Base-by-base conservation (phyloP, 306 rosid genomes). In the Sindora glabra region DNA sequence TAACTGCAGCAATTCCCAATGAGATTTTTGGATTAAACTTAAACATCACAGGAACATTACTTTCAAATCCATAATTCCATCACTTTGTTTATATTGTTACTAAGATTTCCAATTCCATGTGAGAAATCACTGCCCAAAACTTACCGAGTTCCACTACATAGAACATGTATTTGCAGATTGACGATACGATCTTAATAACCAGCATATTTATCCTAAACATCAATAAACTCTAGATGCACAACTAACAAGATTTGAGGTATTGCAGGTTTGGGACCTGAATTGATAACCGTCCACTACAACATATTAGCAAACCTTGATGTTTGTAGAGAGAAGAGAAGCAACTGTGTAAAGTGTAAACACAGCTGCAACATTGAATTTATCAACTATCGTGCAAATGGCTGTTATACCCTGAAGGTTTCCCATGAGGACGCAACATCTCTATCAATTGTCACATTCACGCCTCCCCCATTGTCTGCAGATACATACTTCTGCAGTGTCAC, bases 381-480 rank as follows among this genome's bases (percentile, higher is more conserved):
- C 50, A 55, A 26, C 36, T 21, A 27, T 53, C n/a, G n/a, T n/a
- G n/a, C n/a, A n/a, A n/a, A 34, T 56, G 16, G 40, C 44, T 48
- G 73, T 47, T 81, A 67, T 50, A 91, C 96, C 85, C 70, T 75
- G 77, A 91, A 86, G 73, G 88, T 88, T 79, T 88, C 95, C 96
- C 96, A 91, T 15, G 85, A 83, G 76, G 98, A 91, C 19, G 95
- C 58, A 10, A n/a, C 61, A 65, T 88, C 96, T 78, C 86, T 79
- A 65, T 70, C 73, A 64, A 85, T 88, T 2, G 88, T 74, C 44
- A 91, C 88, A 68, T 77, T 75, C 72, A 68, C 29, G 44, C 90
- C 96, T 73, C 96, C 98, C 5, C 89, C 90, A 82, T 92, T 81
- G 21, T 92, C 98, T 6, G 95, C 90, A 55, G 80, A 69, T 25